Base-by-base conservation (phyloP, 805 yeast species). In the Saccharomycopsis amapae region DNA sequence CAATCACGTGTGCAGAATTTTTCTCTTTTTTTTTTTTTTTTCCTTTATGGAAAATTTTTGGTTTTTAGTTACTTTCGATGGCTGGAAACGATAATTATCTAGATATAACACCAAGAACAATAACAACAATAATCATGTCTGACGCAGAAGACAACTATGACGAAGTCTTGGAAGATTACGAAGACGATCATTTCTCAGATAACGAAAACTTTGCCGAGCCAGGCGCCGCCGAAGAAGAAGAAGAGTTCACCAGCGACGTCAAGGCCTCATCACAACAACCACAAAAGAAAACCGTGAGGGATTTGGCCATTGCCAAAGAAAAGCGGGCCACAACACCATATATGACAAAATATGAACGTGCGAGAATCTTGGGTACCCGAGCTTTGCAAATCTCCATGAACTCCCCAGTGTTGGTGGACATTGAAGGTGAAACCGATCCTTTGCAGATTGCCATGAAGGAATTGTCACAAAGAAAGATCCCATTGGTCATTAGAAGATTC, bases 381-480 rank as follows among this genome's bases (percentile, higher is more conserved):
- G 98, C 99, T 1, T 70, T 93, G 54, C 99, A 93, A 66, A 90
- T 93, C 58, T 87, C 97, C 23, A 85, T 93, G 85, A 93, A 93
- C 62, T 98, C 99, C 1, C 98, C 98, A 2, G 97, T 93, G 2
- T 75, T 93, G 61, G 98, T 93, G 35, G 98, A 94, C 60, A 78
- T 93, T 48, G 99, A 93, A 67, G 98, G 98, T 60, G 99, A 94
- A 65, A 94, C 98, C 2, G 99, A 93, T 63, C 98, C 99, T 12
- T 71, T 93, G 61, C 96, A 89, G 65, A 93, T 93, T 52, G 97
- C 99, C 50, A 83, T 87, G 86, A 93, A 94, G 65, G 99, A 93
- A 65, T 75, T 93, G 53, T 78, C 95, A 1, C 97, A 93, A 65
- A 80, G 85, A 65, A 93, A 89, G 64, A 88, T 94, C 47, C 99